Evolutionary conservation across 495 filamentous ascomycete genomes (phyloP), one percentile per base, ranked within the genome.

Genomic region (Penicillium samsonianum): DNA sequence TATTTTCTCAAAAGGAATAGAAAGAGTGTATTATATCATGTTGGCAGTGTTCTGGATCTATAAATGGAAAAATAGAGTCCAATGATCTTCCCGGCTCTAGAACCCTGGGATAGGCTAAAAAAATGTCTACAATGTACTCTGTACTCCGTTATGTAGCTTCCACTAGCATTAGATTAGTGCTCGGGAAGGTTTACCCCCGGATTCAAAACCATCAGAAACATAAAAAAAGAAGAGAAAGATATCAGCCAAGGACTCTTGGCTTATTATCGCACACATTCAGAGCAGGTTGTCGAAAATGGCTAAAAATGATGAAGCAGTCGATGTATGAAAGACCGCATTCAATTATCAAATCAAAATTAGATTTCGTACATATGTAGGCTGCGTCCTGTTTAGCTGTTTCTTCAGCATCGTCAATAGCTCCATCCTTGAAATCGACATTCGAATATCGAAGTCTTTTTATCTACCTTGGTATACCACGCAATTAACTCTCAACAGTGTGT

Each of bases 71-170:
- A 43, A 22, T 12, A 43, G 22, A 44, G n/a, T 30, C 16, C 2
- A 47, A 26, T 8, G 48, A 19, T 17, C 23, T 51, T 40, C 48
- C 8, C 9, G 25, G 33, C 22, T 52, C 50, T 52, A 40, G 50
- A 52, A 16, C 9, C 50, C 16, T n/a, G 31, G 8, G 9, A 16
- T 26, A 38, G 22, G 38, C 20, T 38, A 26, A 35, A 33, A 19
- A 45, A 22, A 44, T 25, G 20, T 50, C 31, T 38, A n/a, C 35
- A 7, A 38, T 8, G 16, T 38, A n/a, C 7, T 12, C 30, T 10
- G 7, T 38, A 33, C 28, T 30, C 9, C 28, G 4, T 12, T 12
- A 33, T 3, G 0, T 35, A 50, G 31, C 48, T 19, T 25, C 30
- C 9, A 19, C 25, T 47, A 47, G 44, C 10, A 17, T 47, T 19